Evolutionary conservation across 495 filamentous ascomycete genomes (phyloP).

Genomic region (Stereocaulon alpinum): DNA sequence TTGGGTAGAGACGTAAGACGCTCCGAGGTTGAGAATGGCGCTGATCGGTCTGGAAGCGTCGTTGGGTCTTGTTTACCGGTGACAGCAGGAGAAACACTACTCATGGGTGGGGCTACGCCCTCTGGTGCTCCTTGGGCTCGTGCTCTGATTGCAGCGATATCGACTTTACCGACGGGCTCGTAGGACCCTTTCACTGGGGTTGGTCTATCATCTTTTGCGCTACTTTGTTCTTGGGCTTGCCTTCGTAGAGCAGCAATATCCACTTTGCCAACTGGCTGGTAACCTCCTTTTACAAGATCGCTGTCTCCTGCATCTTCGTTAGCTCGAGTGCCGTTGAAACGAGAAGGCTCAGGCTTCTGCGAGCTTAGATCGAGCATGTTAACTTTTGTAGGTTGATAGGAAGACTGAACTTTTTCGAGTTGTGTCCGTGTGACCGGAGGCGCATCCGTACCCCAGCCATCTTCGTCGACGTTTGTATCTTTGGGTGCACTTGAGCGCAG

Average conservation of each 20-base stretch:
- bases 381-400: slow-evolving; percentile 90
- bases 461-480: slow-evolving; percentile 47
- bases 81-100: slow-evolving; percentile 31
- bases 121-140: slow-evolving; percentile 57
- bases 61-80: slow-evolving; percentile 37
- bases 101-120: slow-evolving; percentile 25
- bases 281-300: slow-evolving; percentile 77
- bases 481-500: slow-evolving; percentile 34
- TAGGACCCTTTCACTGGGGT: slow-evolving; percentile 81
- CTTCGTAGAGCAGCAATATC: slow-evolving; percentile 83
- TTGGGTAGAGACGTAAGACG: slow-evolving; percentile 83
- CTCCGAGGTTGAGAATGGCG: slow-evolving; percentile 58
- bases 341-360: slow-evolving; percentile 53
- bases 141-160: slow-evolving; percentile 84
- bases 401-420: slow-evolving; percentile 84
- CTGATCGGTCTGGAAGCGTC: slow-evolving; percentile 55
- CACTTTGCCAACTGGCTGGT: slow-evolving; percentile 92
- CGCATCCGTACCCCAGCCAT: slow-evolving; percentile 95
- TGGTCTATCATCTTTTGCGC: slow-evolving; percentile 61
- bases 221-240: slow-evolving; percentile 58
- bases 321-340: slow-evolving; percentile 34
- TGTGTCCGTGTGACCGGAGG: slow-evolving; percentile 75
- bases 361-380: slow-evolving; percentile 69
- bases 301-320: slow-evolving; percentile 29
- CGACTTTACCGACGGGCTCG: slow-evolving; percentile 86